Evolutionary conservation across 1,284 basidiomycete genomes (phyloP).

Genomic region (Hymenochaete sp.): DNA sequence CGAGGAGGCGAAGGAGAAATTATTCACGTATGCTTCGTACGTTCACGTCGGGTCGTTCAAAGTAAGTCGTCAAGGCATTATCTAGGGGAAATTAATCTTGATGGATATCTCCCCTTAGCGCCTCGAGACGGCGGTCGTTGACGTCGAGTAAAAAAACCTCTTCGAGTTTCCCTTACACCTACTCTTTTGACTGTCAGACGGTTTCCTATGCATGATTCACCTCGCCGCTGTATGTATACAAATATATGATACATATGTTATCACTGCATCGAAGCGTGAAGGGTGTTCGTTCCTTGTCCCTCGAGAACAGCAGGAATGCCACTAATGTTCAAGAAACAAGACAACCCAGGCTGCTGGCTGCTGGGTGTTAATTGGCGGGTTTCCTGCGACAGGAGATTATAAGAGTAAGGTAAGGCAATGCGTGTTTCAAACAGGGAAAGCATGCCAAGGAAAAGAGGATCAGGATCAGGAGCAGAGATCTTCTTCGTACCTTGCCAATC

Average conservation of each 20-base stretch:
- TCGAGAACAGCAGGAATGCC: too few relatives aligned
- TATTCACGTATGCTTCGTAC: slow-evolving; percentile 84
- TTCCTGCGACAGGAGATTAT: too few relatives aligned
- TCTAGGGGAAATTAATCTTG: background rate
- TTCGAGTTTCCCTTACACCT: too few relatives aligned
- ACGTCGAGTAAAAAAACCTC: background rate
- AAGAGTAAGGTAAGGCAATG: too few relatives aligned
- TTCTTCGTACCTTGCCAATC: background rate
- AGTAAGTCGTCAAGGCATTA: slow-evolving; percentile 28
- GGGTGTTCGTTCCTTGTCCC: background rate
- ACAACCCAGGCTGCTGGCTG: too few relatives aligned
- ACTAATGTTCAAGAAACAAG: background rate
- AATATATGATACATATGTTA: background rate
- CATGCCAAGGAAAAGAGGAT: too few relatives aligned
- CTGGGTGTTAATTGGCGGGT: too few relatives aligned
- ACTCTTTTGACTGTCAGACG: too few relatives aligned
- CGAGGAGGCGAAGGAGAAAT: slow-evolving; percentile 95
- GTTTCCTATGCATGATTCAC: background rate
- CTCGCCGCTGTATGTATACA: background rate
- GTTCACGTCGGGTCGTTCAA: slow-evolving; percentile 81
- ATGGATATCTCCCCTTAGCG: background rate
- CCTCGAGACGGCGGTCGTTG: background rate
- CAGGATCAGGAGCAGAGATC: background rate
- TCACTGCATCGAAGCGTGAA: background rate
- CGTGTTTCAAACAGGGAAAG: too few relatives aligned